A percentile compares a stretch with the other conserved stretches of the same genome.
Evolutionary conservation across 2,329 filamentous ascomycete species (phyloP).

Genomic region (Ascochyta lentis): DNA sequence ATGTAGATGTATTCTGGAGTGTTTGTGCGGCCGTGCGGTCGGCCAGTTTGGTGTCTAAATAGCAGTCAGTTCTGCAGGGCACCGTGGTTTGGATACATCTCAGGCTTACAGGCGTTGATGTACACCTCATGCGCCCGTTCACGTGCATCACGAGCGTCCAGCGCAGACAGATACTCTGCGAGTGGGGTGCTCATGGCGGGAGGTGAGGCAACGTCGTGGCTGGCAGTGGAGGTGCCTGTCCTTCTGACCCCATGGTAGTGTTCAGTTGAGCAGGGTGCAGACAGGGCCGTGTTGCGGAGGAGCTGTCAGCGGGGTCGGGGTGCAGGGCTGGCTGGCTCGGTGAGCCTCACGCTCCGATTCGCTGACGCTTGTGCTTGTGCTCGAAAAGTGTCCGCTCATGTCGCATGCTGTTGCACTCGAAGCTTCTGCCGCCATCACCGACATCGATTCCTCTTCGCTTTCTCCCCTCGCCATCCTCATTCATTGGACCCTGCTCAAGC

Average conservation of each 20-base stretch:
- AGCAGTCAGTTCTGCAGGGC: conserved; percentile 14
- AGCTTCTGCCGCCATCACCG: not conserved
- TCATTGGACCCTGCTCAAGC: not conserved
- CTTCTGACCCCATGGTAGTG: conserved; percentile 32
- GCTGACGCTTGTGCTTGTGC: conserved; percentile 16
- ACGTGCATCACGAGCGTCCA: conserved; percentile 74
- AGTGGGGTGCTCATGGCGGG: conserved; percentile 73
- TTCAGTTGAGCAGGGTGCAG: not conserved
- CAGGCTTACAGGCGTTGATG: conserved; percentile 75
- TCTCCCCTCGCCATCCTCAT: not conserved
- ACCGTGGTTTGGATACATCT: not conserved
- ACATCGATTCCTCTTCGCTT: not conserved
- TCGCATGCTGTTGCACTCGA: conserved; percentile 2
- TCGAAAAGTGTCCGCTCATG: conserved; percentile 23
- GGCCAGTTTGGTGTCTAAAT: conserved; percentile 54
- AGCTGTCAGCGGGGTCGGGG: conserved; percentile 22
- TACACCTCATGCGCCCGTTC: conserved; percentile 71
- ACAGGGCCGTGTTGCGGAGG: conserved; percentile 15
- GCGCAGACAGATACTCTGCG: conserved; percentile 77
- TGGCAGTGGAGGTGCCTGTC: not conserved
- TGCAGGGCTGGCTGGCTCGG: not conserved
- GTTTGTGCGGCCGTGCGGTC: conserved; percentile 51
- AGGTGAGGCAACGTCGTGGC: conserved; percentile 14
- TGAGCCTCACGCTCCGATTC: conserved; percentile 19
- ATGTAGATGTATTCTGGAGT: conserved; percentile 31